Percentiles rank a stretch among this genome's conserved stretches.
Conservation (phyloP, 768 basidiomycete genomes). For the Mycena capillaripes region DNA sequence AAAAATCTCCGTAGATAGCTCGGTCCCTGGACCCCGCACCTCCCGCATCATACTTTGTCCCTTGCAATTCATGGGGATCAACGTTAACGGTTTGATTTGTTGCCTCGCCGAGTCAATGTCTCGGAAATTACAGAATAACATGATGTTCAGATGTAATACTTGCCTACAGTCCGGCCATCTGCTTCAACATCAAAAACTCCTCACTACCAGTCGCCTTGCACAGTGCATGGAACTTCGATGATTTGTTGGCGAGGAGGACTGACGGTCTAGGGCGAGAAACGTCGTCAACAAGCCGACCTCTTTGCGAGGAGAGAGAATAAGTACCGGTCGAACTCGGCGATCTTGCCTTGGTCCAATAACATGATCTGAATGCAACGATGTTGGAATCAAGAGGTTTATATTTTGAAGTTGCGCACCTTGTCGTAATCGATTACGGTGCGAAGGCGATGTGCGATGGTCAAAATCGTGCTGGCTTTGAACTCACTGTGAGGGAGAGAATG, state of each 20-base stretch:
- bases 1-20: too few species aligned
- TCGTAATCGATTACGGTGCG: neutral
- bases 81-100: too few species aligned
- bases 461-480: neutral
- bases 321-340: slow-evolving; percentile 80
- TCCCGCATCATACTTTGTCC: too few species aligned
- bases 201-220: slow-evolving; percentile 67
- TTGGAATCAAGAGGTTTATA: too few species aligned
- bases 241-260: slow-evolving; percentile 56
- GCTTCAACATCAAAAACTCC: slow-evolving; percentile 65
- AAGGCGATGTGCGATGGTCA: neutral
- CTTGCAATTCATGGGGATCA: too few species aligned
- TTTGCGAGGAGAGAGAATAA: neutral
- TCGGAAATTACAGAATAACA: too few species aligned
- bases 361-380: slow-evolving; percentile 64
- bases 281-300: slow-evolving; percentile 68
- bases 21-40: too few species aligned
- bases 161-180: slow-evolving; percentile 57
- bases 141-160: too few species aligned
- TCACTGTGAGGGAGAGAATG: neutral
- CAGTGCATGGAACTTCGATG: slow-evolving; percentile 63
- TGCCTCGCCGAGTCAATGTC: too few species aligned
- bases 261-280: slow-evolving; percentile 55
- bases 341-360: slow-evolving; percentile 82
- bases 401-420: neutral